A percentile compares a stretch with the other conserved stretches of the same genome.
These are phyloP conservation scores for Platismatia glauca DNA, from an alignment of 495 filamentous ascomycete species.

Conservation along the genomic window DNA sequence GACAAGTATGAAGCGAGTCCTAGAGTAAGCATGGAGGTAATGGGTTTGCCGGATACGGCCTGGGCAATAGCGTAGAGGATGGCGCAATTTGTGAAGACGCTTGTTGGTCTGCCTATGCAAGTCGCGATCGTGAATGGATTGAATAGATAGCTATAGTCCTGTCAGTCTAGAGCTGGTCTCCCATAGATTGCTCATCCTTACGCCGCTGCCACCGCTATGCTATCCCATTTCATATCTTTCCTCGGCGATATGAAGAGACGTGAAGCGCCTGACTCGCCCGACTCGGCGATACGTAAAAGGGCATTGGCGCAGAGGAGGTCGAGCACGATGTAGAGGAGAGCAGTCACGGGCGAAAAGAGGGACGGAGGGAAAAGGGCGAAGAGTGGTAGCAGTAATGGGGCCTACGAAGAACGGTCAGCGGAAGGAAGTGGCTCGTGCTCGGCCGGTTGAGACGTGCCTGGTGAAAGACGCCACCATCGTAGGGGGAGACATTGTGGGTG, in stretches of 20 bases:
- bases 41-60: conserved; percentile 62
- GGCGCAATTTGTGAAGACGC: conserved; percentile 80
- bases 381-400: conserved; percentile 81
- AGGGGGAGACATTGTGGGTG: conserved; percentile 90
- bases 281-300: conserved; percentile 75
- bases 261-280: conserved; percentile 63
- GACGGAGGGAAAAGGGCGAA: conserved; percentile 77
- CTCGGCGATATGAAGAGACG: conserved; percentile 68
- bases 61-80: conserved; percentile 77
- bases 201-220: conserved; percentile 69
- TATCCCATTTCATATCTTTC: conserved; percentile 68
- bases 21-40: conserved; percentile 77
- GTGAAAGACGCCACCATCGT: conserved; percentile 95
- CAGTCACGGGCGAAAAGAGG: conserved; percentile 58
- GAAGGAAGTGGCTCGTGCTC: not conserved
- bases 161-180: conserved; percentile 20
- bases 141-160: conserved; percentile 62
- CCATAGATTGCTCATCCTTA: conserved; percentile 30
- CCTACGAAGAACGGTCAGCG: conserved; percentile 36
- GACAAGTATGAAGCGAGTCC: conserved; percentile 84
- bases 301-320: conserved; percentile 79
- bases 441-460: conserved; percentile 45
- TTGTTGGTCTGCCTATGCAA: conserved; percentile 85
- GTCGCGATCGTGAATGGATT: conserved; percentile 92
- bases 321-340: conserved; percentile 69